Base-by-base conservation (phyloP, 2,329 filamentous ascomycete species). In the Paramyrothecium sp. region DNA sequence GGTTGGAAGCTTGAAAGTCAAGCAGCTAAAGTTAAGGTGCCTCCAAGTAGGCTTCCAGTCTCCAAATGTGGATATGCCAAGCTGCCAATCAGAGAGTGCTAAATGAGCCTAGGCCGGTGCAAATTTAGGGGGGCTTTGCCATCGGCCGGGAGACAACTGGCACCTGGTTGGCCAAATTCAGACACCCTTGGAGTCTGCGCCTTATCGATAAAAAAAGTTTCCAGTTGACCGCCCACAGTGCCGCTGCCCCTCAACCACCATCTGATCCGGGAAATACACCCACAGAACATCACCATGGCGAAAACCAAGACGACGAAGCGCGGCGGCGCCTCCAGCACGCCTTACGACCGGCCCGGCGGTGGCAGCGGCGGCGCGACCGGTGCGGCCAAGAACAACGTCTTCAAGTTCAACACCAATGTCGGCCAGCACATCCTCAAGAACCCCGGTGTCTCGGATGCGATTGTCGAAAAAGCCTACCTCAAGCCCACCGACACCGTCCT, bases 351-450 rank as follows among this genome's bases (percentile, higher is more conserved):
- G 55, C 71, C 73, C 17, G 61, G 58, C 44, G 60, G 61, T 13
- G 57, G 49, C n/a, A 58, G 59, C 34, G 59, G 61, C 3, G 55
- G 56, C 58, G 59, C 63, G 54, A 56, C 57, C 51, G 60, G 57
- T 56, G 55, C 63, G n/a, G 63, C 59, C 57, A 79, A 79, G 69
- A 92, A 96, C 78, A 93, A 91, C 67, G 91, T 97, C 75, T 98
- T 98, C 85, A 96, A 96, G 73, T 96, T 97, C 86, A 97, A 96
- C 80, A 95, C 90, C 66, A 81, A 94, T 73, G 85, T 95, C 63
- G 92, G 94, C 66, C 81, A 85, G 71, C 92, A 98, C 74, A 95
- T 99, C 60, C 83, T 98, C 63, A 97, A 97, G 74, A 96, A 96
- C 73, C 91, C 91, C 2, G 90, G 90, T 67, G 89, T 96, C 52